Percentiles rank a stretch among this genome's conserved stretches.
phyloP scores from a whole-genome alignment of 768 basidiomycete genomes.

The Suillus luteus region DNA sequence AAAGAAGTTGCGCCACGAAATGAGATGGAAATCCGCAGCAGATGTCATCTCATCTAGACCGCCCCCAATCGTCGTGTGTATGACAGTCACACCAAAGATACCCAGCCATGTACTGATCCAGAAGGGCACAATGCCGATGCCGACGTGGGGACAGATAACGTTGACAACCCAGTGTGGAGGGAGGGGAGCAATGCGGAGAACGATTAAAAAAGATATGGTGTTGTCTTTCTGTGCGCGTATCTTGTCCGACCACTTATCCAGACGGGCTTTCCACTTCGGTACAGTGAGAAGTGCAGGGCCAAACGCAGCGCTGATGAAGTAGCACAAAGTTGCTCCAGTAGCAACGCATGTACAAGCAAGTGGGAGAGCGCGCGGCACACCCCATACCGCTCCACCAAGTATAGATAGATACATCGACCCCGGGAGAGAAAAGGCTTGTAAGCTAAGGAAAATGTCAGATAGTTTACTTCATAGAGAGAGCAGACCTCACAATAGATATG shows the following conservation, averaged over 20 bases:
- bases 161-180: slow-evolving; percentile 98
- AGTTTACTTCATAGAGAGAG: slow-evolving; percentile 8
- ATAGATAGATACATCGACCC: slow-evolving; percentile 99
- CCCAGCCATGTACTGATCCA: slow-evolving; percentile 91
- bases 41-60: slow-evolving; percentile 95
- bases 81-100: slow-evolving; percentile 87
- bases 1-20: slow-evolving; percentile 91
- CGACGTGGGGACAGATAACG: slow-evolving; percentile 88
- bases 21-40: slow-evolving; percentile 88
- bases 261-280: slow-evolving; percentile 78
- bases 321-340: slow-evolving; percentile 88
- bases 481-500: slow-evolving; percentile 85
- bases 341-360: slow-evolving; percentile 94
- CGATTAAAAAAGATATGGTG: slow-evolving; percentile 88
- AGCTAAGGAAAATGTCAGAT: slow-evolving; percentile 45
- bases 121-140: slow-evolving; percentile 82
- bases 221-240: slow-evolving; percentile 80
- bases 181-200: slow-evolving; percentile 91
- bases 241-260: slow-evolving; percentile 82
- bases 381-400: slow-evolving; percentile 95
- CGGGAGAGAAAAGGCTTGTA: slow-evolving; percentile 95
- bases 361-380: slow-evolving; percentile 80
- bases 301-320: slow-evolving; percentile 87
- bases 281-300: slow-evolving; percentile 89
- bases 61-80: slow-evolving; percentile 93